Evolutionary conservation across 148 eudicot genomes (phyloP), one percentile per base, ranked within the genome.

Genomic region (Arbutus unedo): DNA sequence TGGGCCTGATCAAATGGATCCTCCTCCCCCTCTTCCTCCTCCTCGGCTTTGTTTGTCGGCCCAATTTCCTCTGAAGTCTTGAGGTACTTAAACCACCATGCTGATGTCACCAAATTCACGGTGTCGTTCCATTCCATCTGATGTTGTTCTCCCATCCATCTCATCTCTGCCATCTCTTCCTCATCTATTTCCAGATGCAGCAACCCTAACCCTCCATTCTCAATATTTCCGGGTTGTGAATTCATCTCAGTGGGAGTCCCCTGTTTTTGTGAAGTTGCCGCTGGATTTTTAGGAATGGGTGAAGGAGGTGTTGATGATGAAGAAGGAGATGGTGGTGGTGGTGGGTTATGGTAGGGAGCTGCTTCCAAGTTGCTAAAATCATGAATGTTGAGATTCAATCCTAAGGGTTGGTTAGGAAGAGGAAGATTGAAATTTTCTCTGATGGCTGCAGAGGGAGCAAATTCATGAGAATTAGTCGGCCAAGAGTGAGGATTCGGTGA

Each of bases 111-210:
- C 85, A 93, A 76, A 81, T 93, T 92, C 55, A 96, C 21, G 7
- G 90, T 91, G 76, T 96, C 99, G 89, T 93, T 89, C 99, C 98
- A 96, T 84, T 91, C 98, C 86, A 94, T 90, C 85, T 96, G 89
- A 77, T 96, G 91, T 74, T 92, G 91, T 49, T 93, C 93, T 14
- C 97, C 99, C 45, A 96, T 85, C 31, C 89, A 89, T 74, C 90
- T 91, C 15, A 96, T 93, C 91, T 91, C 90, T 0, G 84, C 94
- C 89, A 94, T 88, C 89, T 93, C 97, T 71, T 93, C 89, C 10
- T 91, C 97, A 77, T 93, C 99, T 88, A 94, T 76, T 2, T 85
- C 88, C 7, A 70, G 89, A 71, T 92, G 97, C 82, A 81, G 83
- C 43, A 81, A 76, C 9, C 79, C 87, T 38, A 18, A 66, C 0